Conservation (phyloP, 2,329 filamentous ascomycete species). For the Orbilia oligospora region DNA sequence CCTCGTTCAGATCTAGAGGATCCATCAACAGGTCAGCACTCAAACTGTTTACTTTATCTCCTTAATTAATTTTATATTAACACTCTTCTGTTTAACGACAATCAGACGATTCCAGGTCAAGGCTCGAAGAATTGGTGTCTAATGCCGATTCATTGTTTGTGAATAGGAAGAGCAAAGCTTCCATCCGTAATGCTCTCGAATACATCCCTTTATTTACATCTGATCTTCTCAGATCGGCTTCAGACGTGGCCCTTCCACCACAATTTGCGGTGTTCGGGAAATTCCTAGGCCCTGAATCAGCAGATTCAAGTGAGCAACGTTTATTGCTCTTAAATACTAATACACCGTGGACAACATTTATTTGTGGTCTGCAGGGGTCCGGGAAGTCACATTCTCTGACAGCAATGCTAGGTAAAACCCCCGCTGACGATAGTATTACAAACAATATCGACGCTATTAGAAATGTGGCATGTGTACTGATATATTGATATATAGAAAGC, state of each 20-base stretch:
- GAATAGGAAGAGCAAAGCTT: not conserved
- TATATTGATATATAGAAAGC: slow-evolving; percentile 20
- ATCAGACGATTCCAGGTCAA: not conserved
- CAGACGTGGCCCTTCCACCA: not conserved
- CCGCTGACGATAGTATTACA: not conserved
- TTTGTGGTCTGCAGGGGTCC: slow-evolving; percentile 50
- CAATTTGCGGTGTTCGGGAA: slow-evolving; percentile 34
- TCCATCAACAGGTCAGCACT: not conserved
- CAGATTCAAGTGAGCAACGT: not conserved
- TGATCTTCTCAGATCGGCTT: not conserved
- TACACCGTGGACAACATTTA: slow-evolving; percentile 46
- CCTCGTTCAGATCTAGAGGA: not conserved
- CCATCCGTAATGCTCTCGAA: not conserved
- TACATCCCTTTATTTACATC: slow-evolving; percentile 24
- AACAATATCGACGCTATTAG: not conserved
- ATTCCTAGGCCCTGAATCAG: not conserved
- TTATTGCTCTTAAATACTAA: slow-evolving; percentile 38
- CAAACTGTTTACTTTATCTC: too few relatives aligned
- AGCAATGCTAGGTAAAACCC: slow-evolving; percentile 39
- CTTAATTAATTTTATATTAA: not conserved
- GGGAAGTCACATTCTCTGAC: slow-evolving; percentile 55
- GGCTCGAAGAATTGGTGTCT: not conserved
- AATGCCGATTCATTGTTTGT: not conserved
- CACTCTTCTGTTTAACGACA: not conserved
- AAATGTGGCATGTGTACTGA: not conserved